Evolutionary conservation across 345 rosid genomes (phyloP).

Genomic region (Citrus inodora): DNA sequence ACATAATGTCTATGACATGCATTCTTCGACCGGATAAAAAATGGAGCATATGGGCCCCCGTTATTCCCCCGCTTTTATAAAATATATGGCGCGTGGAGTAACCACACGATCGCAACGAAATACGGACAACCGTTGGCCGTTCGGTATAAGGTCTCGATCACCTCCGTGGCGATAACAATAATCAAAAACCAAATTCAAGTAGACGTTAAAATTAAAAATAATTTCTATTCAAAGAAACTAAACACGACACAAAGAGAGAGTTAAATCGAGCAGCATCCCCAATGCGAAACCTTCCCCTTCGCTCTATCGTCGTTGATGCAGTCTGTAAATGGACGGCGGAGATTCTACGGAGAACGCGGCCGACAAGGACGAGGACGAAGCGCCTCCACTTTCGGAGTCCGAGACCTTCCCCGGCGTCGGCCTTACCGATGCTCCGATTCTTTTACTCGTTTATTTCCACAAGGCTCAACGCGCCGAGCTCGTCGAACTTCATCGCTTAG

Average conservation of each 20-base stretch:
- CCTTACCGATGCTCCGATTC: constrained; percentile 62
- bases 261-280: constrained; percentile 21
- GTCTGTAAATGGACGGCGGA: constrained; percentile 28
- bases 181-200: constrained; percentile 1
- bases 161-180: constrained; percentile 16
- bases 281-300: constrained; percentile 35
- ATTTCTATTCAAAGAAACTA: constrained; percentile 10
- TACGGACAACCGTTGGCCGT: background rate
- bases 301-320: constrained; percentile 33
- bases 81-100: background rate
- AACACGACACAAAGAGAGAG: background rate
- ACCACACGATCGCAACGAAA: background rate
- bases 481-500: constrained; percentile 42
- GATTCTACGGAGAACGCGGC: constrained; percentile 23
- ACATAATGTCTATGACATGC: no score
- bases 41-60: no score
- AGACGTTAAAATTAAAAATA: constrained; percentile 5
- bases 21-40: no score
- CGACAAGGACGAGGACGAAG: constrained; percentile 29
- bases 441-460: constrained; percentile 62
- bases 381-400: constrained; percentile 18
- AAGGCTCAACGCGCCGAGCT: constrained; percentile 62
- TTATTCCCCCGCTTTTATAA: no score
- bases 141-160: constrained; percentile 41
- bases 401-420: constrained; percentile 18